Evolutionary conservation across 345 rosid genomes (phyloP).

Genomic region (Pelargonium nanum): DNA sequence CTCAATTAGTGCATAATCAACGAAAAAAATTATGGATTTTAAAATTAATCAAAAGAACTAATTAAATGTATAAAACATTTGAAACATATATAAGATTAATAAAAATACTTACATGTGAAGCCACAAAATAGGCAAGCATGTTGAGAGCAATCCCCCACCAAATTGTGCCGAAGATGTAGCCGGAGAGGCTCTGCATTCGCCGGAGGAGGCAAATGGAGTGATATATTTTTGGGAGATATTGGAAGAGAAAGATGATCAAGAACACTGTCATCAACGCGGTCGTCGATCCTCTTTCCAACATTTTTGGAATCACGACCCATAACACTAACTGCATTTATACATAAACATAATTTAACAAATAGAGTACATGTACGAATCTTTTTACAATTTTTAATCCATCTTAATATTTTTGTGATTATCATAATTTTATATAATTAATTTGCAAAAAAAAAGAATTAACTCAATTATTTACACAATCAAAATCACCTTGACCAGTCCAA

Average conservation of each 20-base stretch:
- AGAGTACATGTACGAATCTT: neutral
- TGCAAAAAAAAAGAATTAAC: neutral
- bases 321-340: conserved; percentile 45
- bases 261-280: conserved; percentile 58
- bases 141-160: conserved; percentile 99
- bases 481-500: neutral
- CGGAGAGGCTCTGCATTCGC: conserved; percentile 75
- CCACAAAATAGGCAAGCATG: conserved; percentile 87
- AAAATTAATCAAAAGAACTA: too few relatives aligned
- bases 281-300: conserved; percentile 50
- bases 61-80: too few relatives aligned
- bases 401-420: too few relatives aligned
- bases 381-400: too few relatives aligned
- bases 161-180: conserved; percentile 86
- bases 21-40: too few relatives aligned
- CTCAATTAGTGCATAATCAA: too few relatives aligned
- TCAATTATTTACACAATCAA: neutral
- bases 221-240: conserved; percentile 87
- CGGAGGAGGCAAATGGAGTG: conserved; percentile 84
- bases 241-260: conserved; percentile 64
- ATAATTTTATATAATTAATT: too few relatives aligned
- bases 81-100: neutral
- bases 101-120: conserved; percentile 67
- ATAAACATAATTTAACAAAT: neutral
- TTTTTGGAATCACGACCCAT: conserved; percentile 64